Evolutionary conservation across 2,329 filamentous ascomycete genomes (phyloP).

Genomic region (Hymenoscyphus fraxineus): DNA sequence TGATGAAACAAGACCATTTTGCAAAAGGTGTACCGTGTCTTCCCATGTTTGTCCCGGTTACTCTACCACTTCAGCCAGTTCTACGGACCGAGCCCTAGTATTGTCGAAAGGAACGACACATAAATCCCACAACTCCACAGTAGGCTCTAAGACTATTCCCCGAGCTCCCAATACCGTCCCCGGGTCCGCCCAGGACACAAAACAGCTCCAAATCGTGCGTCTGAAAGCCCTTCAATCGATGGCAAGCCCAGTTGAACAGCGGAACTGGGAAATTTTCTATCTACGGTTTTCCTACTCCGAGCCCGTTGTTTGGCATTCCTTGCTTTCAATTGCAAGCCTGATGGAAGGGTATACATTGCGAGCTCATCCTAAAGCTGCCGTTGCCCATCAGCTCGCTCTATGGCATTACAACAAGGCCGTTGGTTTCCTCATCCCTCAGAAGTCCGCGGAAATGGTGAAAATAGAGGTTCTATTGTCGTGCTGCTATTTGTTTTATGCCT

Average conservation of each 20-base stretch:
- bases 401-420: not conserved
- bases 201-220: not conserved
- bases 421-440: not conserved
- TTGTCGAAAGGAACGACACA: not conserved
- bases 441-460: not conserved
- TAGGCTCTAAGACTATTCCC: not conserved
- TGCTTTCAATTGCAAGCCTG: constrained; percentile 3
- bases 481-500: not conserved
- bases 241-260: not conserved
- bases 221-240: not conserved
- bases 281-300: not conserved
- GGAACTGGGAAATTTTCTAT: not conserved
- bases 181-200: not conserved
- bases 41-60: not conserved
- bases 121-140: not conserved
- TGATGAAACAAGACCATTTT: constrained; percentile 6
- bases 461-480: not conserved
- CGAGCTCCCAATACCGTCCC: not conserved
- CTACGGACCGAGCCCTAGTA: not conserved
- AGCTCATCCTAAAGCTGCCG: not conserved
- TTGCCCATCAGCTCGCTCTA: not conserved
- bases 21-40: not conserved
- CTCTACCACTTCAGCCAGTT: not conserved
- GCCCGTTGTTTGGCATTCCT: constrained; percentile 1
- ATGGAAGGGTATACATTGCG: not conserved